A percentile compares a stretch with the other conserved stretches of the same genome.
Conservation (phyloP, 179 eudicot genomes). For the Silene coronaria region DNA sequence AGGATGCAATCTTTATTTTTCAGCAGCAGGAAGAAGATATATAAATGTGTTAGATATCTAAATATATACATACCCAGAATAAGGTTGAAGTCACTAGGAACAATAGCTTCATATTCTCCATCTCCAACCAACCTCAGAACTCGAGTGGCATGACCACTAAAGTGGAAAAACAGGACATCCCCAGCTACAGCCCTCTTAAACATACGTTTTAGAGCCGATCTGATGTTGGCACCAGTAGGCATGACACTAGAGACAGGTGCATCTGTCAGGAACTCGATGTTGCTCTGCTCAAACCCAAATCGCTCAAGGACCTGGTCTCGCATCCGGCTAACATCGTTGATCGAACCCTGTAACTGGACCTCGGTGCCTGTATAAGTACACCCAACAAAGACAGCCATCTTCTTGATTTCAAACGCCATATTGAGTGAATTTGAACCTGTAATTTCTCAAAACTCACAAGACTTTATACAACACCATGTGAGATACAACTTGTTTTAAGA, state of each 20-base stretch:
- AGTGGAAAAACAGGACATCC: constrained; percentile 6
- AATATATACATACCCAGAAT: background rate
- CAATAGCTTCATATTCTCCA: constrained; percentile 10
- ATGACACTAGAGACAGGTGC: constrained; percentile 10
- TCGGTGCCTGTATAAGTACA: background rate
- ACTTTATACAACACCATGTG: background rate
- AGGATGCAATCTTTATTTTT: background rate
- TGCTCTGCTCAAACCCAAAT: constrained; percentile 12
- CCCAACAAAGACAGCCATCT: constrained; percentile 8
- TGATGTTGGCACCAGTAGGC: constrained; percentile 11
- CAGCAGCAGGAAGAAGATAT: background rate
- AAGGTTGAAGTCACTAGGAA: constrained; percentile 15
- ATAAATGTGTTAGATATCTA: background rate
- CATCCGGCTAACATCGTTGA: background rate
- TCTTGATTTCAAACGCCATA: background rate
- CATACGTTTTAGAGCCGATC: constrained; percentile 1
- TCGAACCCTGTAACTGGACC: background rate
- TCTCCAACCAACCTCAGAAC: constrained; percentile 6
- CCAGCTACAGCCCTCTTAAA: constrained; percentile 3
- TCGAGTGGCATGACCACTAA: constrained; percentile 13
- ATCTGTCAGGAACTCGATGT: constrained; percentile 14
- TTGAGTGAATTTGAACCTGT: background rate
- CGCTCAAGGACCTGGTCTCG: background rate
- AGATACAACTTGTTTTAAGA: background rate
- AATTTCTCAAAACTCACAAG: background rate